phyloP scores from a whole-genome alignment of 169 alveolate species.

The Cystoisospora suis region DNA sequence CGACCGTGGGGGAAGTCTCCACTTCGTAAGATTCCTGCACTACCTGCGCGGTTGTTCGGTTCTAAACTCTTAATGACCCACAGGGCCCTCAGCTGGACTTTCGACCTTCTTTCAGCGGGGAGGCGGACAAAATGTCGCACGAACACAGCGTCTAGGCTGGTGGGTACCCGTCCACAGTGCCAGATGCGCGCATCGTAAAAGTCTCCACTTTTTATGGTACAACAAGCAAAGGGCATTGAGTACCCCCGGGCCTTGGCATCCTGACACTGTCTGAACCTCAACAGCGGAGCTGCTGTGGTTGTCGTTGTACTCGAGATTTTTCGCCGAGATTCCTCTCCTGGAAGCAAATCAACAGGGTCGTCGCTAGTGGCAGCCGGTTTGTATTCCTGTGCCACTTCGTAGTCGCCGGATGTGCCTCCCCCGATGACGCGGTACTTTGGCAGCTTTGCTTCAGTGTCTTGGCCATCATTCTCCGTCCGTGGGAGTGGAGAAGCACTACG shows the following conservation, averaged over 20 bases:
- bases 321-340: not conserved
- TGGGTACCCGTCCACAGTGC: constrained; percentile 57
- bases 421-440: constrained; percentile 15
- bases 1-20: constrained; percentile 25
- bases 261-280: constrained; percentile 1
- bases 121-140: constrained; percentile 50
- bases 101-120: not conserved
- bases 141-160: constrained; percentile 55
- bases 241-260: constrained; percentile 48
- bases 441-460: not conserved
- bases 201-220: constrained; percentile 36
- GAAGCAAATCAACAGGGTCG: not conserved
- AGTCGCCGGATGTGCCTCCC: not conserved
- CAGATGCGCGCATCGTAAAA: constrained; percentile 28
- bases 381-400: constrained; percentile 9
- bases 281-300: not conserved
- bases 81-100: constrained; percentile 34
- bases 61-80: constrained; percentile 56
- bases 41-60: not conserved
- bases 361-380: not conserved
- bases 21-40: not conserved
- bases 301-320: not conserved
- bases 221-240: constrained; percentile 30
- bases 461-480: no score
- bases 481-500: no score